Evolutionary conservation across 148 eudicot species (phyloP).

Genomic region (Hydrangea macrophylla): DNA sequence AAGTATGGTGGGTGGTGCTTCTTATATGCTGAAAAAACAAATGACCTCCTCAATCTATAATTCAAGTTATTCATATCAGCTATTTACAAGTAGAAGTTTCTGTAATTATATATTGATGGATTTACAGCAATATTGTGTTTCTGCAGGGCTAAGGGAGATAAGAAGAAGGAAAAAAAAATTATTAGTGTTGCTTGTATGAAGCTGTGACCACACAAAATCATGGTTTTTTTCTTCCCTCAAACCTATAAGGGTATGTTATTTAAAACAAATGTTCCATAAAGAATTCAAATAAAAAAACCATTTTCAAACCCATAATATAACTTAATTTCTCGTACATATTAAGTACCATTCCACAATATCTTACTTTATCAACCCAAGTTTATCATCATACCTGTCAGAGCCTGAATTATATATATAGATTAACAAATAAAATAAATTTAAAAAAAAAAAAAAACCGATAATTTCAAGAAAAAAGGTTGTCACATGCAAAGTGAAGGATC

Average conservation of each 20-base stretch:
- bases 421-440: slow-evolving; percentile 1
- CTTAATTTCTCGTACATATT: not conserved
- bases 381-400: not conserved
- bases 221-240: too few relatives aligned
- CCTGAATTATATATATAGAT: not conserved
- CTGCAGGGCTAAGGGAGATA: not conserved
- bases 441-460: too few relatives aligned
- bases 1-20: slow-evolving; percentile 69
- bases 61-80: not conserved
- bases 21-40: slow-evolving; percentile 60
- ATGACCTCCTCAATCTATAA: slow-evolving; percentile 10
- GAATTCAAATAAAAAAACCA: too few relatives aligned
- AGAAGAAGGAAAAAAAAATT: not conserved
- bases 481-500: not conserved
- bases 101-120: not conserved
- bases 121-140: not conserved
- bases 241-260: too few relatives aligned
- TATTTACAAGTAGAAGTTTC: not conserved
- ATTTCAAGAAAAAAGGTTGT: too few relatives aligned
- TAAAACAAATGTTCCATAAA: too few relatives aligned
- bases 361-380: not conserved
- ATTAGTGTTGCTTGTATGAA: too few relatives aligned
- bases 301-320: too few relatives aligned
- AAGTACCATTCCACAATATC: not conserved
- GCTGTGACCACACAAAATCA: too few relatives aligned